Evolutionary conservation across 2,329 filamentous ascomycete species (phyloP), one percentile per base, ranked within the genome.

Genomic region (Pyrenophora tritici-repentis): DNA sequence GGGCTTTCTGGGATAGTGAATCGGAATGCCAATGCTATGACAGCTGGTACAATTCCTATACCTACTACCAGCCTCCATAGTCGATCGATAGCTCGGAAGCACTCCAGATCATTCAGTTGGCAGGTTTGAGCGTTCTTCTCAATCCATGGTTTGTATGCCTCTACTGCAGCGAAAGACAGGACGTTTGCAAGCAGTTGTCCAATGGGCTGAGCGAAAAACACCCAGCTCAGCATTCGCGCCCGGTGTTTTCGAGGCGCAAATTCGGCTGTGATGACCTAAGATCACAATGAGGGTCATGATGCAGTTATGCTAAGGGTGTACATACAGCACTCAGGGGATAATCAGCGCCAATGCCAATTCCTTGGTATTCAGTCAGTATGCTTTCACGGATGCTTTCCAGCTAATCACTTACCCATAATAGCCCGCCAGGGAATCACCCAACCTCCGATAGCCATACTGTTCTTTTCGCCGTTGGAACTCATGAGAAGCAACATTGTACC

Each of bases 141-240:
- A 17, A 71, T 68, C 38, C 59, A 55, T 1, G 64, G 61, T 24
- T 58, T 54, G 39, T 67, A 70, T 2, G 50, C 62, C 42, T 63
- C 56, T 6, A 73, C 63, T 26, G 63, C 62, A 8, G 62, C 65
- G 14, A 69, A 33, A 6, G 68, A 69, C 3, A 71, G 55, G 6
- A 71, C 58, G 34, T 68, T 70, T 37, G 66, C 65, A 16, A 70
- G 58, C 8, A 67, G 51, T 41, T 76, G 75, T 4, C 75, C 75
- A 14, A 77, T 58, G 3, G 74, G 73, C 40, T 77, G 75, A 47
- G 75, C 75, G 33, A 76, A 67, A 56, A 77, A 77, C 1, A 77
- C 73, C 45, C 70, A 69, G 24, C 68, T 67, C 53, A 77, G 53
- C 74, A 77, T 76, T n/a, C 73, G 60, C 2, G 68, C 74, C 20